Evolutionary conservation across 2,329 filamentous ascomycete genomes (phyloP), one percentile per base, ranked within the genome.

Genomic region (Aspergillus amoenus): DNA sequence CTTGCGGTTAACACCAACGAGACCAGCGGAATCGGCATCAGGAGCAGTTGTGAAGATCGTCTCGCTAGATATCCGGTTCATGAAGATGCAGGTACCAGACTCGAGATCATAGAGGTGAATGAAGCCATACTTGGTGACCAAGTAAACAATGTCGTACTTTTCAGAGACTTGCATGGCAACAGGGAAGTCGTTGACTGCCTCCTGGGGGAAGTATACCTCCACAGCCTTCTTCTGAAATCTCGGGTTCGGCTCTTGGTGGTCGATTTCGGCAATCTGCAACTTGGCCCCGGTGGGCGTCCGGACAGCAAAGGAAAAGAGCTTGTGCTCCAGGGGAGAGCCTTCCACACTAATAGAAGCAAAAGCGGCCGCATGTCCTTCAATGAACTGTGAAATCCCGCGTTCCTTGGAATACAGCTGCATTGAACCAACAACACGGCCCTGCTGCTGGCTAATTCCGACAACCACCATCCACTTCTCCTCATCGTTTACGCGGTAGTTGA

Each of bases 51-150:
- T 95, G 80, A 99, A 99, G 73, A 99, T 97, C 24, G 94, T 99
- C 73, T 99, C 94, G 81, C 92, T 96, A 34, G 94, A 99, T 70
- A 99, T 99, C 68, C 95, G 89, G 83, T 99, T 99, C 92, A 99
- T 95, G 84, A 97, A 99, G 73, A 99, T 94, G 74, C 91, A 95
- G 12, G 89, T 90, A 57, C 91, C 95, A 7, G 90, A 94, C 81
- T 99, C 95, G 56, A 99, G 86, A 71, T 99, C 95, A 78, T 99
- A 97, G 22, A 99, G 85, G 78, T 99, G 94, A 68, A 99, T 97
- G 79, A 97, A 99, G 52, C 94, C 94, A 70, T 97, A 99, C 77
- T 99, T 99, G 56, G 94, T 99, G 61, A 99, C 91, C 69, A 99
- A 86, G 78, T 97, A 97, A 70, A 99, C 88, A 72, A 99, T 87